Percentiles rank a stretch among this genome's conserved stretches.
phyloP scores from a whole-genome alignment of 73 alveolate genomes.

The Effrenium voratum region DNA sequence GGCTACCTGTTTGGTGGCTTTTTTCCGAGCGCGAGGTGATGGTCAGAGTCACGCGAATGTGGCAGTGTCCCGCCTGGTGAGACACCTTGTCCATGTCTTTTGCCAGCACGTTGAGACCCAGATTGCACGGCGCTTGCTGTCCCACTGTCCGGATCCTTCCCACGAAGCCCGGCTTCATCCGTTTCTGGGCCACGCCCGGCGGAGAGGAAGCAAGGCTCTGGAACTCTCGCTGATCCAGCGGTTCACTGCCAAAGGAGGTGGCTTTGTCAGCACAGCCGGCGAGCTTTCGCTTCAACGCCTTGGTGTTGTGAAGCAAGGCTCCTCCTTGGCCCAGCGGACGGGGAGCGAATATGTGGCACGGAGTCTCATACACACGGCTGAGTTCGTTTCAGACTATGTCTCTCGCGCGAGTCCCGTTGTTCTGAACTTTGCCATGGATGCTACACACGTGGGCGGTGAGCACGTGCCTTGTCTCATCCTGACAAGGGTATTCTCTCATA shows the following conservation, averaged over 20 bases:
- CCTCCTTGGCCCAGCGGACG: background rate
- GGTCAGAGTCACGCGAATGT: background rate
- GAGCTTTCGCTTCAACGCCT: background rate
- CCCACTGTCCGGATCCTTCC: constrained; percentile 12
- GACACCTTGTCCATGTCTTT: background rate
- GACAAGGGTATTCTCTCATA: too few species aligned
- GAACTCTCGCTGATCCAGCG: background rate
- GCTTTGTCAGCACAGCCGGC: background rate
- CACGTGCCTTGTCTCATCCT: background rate
- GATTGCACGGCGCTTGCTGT: background rate
- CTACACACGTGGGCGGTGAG: constrained; percentile 16
- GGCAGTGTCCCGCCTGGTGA: background rate
- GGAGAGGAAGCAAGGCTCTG: constrained; percentile 17
- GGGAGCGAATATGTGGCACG: background rate
- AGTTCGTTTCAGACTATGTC: background rate
- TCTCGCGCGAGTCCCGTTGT: background rate
- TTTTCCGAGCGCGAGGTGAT: background rate
- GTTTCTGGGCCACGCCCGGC: background rate
- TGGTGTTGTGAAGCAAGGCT: background rate
- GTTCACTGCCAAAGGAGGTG: background rate
- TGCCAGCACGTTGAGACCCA: background rate
- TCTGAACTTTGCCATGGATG: constrained; percentile 24
- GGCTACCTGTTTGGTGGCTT: background rate
- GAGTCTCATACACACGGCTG: background rate
- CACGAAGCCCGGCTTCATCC: background rate